Evolutionary conservation across 2,329 filamentous ascomycete species (phyloP).

Genomic region (Neonectria faginata): DNA sequence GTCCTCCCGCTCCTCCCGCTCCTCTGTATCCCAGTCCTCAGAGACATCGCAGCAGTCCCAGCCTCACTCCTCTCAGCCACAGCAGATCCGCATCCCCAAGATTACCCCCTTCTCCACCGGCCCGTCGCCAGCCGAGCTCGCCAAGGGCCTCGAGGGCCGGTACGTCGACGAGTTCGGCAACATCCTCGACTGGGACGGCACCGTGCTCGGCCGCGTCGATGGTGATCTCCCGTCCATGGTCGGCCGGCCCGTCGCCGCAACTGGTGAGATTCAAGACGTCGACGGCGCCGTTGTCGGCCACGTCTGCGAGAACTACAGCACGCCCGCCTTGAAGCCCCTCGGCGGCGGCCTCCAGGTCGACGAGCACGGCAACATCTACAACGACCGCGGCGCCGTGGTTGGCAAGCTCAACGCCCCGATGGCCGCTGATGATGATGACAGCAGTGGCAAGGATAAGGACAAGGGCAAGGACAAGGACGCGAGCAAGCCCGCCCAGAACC

Average conservation of each 20-base stretch:
- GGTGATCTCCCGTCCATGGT: slow-evolving; percentile 68
- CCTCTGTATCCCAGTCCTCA: slow-evolving; percentile 21
- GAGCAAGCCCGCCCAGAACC: slow-evolving; percentile 9
- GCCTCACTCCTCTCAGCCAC: slow-evolving; percentile 26
- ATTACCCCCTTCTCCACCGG: slow-evolving; percentile 54
- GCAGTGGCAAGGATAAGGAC: slow-evolving; percentile 1
- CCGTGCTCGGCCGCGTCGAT: slow-evolving; percentile 63
- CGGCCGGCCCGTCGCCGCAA: slow-evolving; percentile 58
- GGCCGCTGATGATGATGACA: background rate
- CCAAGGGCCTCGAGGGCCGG: slow-evolving; percentile 59
- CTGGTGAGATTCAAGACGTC: slow-evolving; percentile 73
- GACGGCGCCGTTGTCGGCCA: slow-evolving; percentile 84
- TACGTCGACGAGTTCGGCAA: slow-evolving; percentile 67
- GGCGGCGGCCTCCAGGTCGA: slow-evolving; percentile 67
- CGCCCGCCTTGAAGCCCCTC: slow-evolving; percentile 64
- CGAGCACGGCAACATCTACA: slow-evolving; percentile 67
- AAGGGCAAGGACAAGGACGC: slow-evolving; percentile 12
- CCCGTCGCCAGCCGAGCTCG: slow-evolving; percentile 51
- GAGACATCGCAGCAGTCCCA: background rate
- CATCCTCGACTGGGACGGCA: slow-evolving; percentile 62
- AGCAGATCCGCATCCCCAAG: slow-evolving; percentile 53
- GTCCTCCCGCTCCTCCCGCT: slow-evolving; percentile 11
- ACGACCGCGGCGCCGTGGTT: slow-evolving; percentile 67
- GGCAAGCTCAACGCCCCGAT: slow-evolving; percentile 68
- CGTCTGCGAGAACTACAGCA: slow-evolving; percentile 69